Percentiles rank a stretch among this genome's conserved stretches.
Evolutionary conservation across 805 yeast species (phyloP).

Genomic region (Torulaspora microellipsoides): DNA sequence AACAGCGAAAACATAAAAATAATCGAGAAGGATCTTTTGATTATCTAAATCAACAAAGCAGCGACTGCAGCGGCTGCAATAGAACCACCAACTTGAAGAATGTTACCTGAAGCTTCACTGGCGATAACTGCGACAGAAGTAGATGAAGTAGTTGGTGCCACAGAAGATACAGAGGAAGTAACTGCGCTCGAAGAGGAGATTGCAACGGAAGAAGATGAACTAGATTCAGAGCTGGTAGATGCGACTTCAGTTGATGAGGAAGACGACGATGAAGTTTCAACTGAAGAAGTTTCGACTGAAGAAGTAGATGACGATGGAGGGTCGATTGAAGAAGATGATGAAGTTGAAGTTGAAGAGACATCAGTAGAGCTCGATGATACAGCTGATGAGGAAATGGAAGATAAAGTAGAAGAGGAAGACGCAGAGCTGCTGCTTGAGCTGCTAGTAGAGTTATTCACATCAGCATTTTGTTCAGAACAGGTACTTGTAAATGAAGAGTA

Average conservation of each 20-base stretch:
- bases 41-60: constrained; percentile 25
- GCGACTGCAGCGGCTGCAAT: constrained; percentile 24
- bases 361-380: constrained; percentile 29
- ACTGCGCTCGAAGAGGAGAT: constrained; percentile 19
- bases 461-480: constrained; percentile 47
- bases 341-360: constrained; percentile 26
- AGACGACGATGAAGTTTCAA: constrained; percentile 34
- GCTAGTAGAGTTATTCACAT: constrained; percentile 29
- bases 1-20: too few relatives aligned
- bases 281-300: constrained; percentile 23
- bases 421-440: constrained; percentile 34
- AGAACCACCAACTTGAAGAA: constrained; percentile 25
- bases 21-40: neutral
- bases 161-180: constrained; percentile 13
- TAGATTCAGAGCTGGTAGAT: constrained; percentile 20
- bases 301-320: constrained; percentile 24
- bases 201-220: constrained; percentile 24
- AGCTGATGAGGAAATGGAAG: constrained; percentile 33
- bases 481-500: constrained; percentile 49
- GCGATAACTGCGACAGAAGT: constrained; percentile 47
- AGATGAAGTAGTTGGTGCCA: constrained; percentile 19
- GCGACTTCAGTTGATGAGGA: constrained; percentile 30
- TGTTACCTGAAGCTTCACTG: constrained; percentile 42
- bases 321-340: constrained; percentile 22
- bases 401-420: constrained; percentile 33